Percentiles rank a stretch among this genome's conserved stretches.
These are phyloP conservation scores for Sugiyamaella pinicola DNA, from an alignment of 1,139 yeast genomes.

Conservation along the genomic window DNA sequence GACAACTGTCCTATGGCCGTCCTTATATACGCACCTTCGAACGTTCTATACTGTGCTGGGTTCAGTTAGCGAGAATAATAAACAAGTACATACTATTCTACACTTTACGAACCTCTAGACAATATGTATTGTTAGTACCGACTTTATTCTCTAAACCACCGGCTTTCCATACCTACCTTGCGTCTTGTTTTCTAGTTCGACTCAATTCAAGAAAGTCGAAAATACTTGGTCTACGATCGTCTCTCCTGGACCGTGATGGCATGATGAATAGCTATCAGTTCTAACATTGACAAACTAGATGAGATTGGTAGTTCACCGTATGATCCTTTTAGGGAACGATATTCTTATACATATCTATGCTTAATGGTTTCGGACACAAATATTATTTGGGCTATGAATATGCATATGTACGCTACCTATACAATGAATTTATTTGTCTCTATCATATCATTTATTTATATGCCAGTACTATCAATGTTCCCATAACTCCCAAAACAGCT, in stretches of 20 bases:
- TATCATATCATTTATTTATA: slow-evolving; percentile 4
- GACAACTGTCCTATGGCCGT: slow-evolving; percentile 46
- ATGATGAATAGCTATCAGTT: too few species aligned
- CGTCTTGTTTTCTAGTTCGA: slow-evolving; percentile 23
- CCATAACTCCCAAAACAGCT: slow-evolving; percentile 17
- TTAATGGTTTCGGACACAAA: too few species aligned
- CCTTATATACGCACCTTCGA: slow-evolving; percentile 48
- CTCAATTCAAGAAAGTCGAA: slow-evolving; percentile 23
- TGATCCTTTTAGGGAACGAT: not conserved
- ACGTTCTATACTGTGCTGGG: slow-evolving; percentile 46
- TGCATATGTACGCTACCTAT: not conserved
- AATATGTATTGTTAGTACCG: slow-evolving; percentile 25
- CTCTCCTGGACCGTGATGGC: slow-evolving; percentile 15
- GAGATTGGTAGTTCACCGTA: too few species aligned
- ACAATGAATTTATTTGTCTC: not conserved
- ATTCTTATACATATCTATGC: not conserved
- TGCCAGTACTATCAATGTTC: slow-evolving; percentile 15
- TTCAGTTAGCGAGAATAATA: not conserved
- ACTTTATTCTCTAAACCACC: not conserved
- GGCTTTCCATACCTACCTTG: slow-evolving; percentile 22
- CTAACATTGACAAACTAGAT: too few species aligned
- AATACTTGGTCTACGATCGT: slow-evolving; percentile 14
- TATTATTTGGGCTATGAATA: too few species aligned
- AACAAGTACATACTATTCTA: not conserved
- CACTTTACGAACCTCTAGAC: slow-evolving; percentile 9